phyloP scores from a whole-genome alignment of 208 protist species.

The Acanthamoeba castellanii region DNA sequence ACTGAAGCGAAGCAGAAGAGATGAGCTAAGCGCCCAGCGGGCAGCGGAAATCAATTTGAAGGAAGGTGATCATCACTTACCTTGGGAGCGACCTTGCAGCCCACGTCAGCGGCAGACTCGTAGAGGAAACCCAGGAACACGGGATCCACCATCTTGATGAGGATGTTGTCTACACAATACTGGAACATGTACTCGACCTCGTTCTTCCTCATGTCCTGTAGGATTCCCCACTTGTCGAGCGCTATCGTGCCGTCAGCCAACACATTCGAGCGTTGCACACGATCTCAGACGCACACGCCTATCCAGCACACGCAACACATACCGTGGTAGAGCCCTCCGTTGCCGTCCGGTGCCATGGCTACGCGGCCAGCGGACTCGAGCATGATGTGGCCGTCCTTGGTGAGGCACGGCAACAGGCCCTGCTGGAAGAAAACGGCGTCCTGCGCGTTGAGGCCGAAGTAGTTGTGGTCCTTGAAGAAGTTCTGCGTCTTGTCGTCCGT shows the following conservation, averaged over 20 bases:
- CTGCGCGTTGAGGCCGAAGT: constrained; percentile 94
- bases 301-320: constrained; percentile 2
- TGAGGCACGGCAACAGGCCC: constrained; percentile 93
- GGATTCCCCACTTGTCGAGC: constrained; percentile 84
- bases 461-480: constrained; percentile 95
- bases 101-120: constrained; percentile 89
- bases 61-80: background rate
- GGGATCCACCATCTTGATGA: constrained; percentile 95
- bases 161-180: constrained; percentile 98
- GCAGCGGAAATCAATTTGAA: too few species aligned
- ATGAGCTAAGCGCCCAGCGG: background rate
- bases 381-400: constrained; percentile 95
- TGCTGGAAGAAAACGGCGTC: constrained; percentile 97
- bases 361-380: constrained; percentile 90
- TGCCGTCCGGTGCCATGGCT: constrained; percentile 96
- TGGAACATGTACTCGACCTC: constrained; percentile 96
- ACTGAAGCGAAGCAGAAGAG: background rate
- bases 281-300: constrained; percentile 68
- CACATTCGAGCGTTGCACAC: background rate
- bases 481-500: constrained; percentile 93
- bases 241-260: constrained; percentile 58
- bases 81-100: constrained; percentile 96
- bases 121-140: constrained; percentile 96
- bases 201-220: constrained; percentile 91
- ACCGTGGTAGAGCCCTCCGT: constrained; percentile 96